phyloP scores from a whole-genome alignment of 768 basidiomycete species.

The Boletus barrowsii region DNA sequence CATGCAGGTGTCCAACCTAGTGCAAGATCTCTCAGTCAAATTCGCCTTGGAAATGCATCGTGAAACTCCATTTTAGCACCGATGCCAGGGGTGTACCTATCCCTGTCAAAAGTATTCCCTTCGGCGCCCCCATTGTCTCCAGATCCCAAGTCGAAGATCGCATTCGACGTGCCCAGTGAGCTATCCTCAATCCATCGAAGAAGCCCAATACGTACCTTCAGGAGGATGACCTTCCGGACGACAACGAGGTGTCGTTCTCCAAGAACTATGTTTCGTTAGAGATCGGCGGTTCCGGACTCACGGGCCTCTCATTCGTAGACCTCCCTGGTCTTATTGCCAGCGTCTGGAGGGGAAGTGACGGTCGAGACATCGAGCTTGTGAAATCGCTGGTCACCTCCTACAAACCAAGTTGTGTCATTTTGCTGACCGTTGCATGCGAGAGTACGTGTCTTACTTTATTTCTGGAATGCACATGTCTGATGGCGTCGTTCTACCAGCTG shows the following conservation, averaged over 20 bases:
- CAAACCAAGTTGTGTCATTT: conserved; percentile 66
- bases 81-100: conserved; percentile 38
- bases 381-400: conserved; percentile 55
- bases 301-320: conserved; percentile 64
- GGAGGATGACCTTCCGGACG: conserved; percentile 3
- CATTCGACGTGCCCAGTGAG: conserved; percentile 61
- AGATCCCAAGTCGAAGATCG: conserved; percentile 60
- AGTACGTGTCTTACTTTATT: conserved; percentile 13
- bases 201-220: conserved; percentile 15
- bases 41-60: conserved; percentile 47
- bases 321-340: conserved; percentile 64
- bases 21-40: conserved; percentile 46
- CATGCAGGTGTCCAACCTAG: conserved; percentile 52
- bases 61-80: conserved; percentile 45
- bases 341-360: conserved; percentile 46
- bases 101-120: conserved; percentile 37
- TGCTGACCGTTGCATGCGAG: conserved; percentile 56
- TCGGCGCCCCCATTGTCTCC: conserved; percentile 48
- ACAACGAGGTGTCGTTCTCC: conserved; percentile 42
- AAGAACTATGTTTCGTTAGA: conserved; percentile 54
- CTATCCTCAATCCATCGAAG: conserved; percentile 57
- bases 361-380: conserved; percentile 59
- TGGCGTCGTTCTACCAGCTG: conserved; percentile 48
- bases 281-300: conserved; percentile 57
- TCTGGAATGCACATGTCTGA: conserved; percentile 34